Evolutionary conservation across 331 rosid species (phyloP).

Genomic region (Pyrus hybrid): DNA sequence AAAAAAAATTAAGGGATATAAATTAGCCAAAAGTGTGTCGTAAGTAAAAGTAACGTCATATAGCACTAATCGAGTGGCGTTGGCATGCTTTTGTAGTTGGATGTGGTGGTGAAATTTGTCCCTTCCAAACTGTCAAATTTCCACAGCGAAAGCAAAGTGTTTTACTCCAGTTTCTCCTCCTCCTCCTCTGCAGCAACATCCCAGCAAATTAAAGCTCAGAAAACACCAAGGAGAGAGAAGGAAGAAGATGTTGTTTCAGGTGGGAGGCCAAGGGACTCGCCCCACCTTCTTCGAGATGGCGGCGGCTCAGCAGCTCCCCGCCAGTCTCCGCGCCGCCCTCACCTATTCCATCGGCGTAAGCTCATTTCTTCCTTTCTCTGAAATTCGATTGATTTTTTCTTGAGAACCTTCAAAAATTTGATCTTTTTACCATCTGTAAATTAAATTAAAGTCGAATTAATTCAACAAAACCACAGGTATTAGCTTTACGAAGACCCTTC

Average conservation of each 20-base stretch:
- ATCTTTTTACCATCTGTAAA: not conserved
- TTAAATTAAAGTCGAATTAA: not conserved
- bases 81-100: no score
- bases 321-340: constrained; percentile 87
- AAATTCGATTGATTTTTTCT: not conserved
- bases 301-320: constrained; percentile 93
- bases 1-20: no score
- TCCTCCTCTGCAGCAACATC: no score
- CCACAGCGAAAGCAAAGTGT: no score
- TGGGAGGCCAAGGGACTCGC: constrained; percentile 91
- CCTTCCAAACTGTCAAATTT: no score
- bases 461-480: constrained; percentile 23
- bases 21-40: no score
- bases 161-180: no score
- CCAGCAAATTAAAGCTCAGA: no score
- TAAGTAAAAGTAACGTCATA: no score
- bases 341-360: constrained; percentile 85
- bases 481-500: constrained; percentile 75
- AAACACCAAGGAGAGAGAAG: no score
- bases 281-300: constrained; percentile 99
- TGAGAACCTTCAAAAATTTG: not conserved
- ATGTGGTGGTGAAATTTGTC: no score
- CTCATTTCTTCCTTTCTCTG: not conserved
- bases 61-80: no score
- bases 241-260: constrained; percentile 70